These are phyloP conservation scores for Emericellopsis terricola DNA, from an alignment of 495 filamentous ascomycete genomes.

Conservation along the genomic window DNA sequence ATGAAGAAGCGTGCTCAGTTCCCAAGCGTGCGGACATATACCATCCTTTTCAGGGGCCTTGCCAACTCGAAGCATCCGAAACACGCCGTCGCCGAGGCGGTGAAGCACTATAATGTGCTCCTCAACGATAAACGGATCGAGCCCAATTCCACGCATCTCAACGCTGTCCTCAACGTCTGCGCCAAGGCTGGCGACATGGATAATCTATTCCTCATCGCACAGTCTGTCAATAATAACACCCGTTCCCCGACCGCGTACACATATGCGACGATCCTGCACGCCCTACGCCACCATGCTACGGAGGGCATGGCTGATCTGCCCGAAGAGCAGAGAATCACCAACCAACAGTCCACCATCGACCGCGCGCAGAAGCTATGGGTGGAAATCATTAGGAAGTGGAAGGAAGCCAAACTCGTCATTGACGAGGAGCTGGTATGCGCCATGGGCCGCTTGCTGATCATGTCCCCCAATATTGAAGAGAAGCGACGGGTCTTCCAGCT, in stretches of 20 bases:
- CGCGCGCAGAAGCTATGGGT: slow-evolving; percentile 57
- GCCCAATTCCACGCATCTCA: slow-evolving; percentile 62
- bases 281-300: slow-evolving; percentile 25
- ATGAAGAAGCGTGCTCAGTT: slow-evolving; percentile 82
- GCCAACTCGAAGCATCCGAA: slow-evolving; percentile 30
- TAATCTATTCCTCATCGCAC: slow-evolving; percentile 50
- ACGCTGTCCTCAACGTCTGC: slow-evolving; percentile 72
- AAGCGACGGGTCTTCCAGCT: slow-evolving; percentile 53
- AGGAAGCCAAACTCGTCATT: slow-evolving; percentile 41
- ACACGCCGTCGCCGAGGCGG: slow-evolving; percentile 38
- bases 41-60: slow-evolving; percentile 63
- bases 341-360: slow-evolving; percentile 20
- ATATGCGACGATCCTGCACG: slow-evolving; percentile 66
- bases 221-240: slow-evolving; percentile 41
- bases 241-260: slow-evolving; percentile 49
- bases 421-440: slow-evolving; percentile 57
- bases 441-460: slow-evolving; percentile 57
- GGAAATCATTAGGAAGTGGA: slow-evolving; percentile 61
- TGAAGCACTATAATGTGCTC: slow-evolving; percentile 59
- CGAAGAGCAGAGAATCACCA: slow-evolving; percentile 9
- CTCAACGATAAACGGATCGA: slow-evolving; percentile 35
- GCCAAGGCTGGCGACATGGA: slow-evolving; percentile 51
- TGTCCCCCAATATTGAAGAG: slow-evolving; percentile 32
- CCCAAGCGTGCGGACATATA: slow-evolving; percentile 64
- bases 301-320: slow-evolving; percentile 5